phyloP scores from a whole-genome alignment of 352 stramenopile species.

The Aphanomyces cochlioides region DNA sequence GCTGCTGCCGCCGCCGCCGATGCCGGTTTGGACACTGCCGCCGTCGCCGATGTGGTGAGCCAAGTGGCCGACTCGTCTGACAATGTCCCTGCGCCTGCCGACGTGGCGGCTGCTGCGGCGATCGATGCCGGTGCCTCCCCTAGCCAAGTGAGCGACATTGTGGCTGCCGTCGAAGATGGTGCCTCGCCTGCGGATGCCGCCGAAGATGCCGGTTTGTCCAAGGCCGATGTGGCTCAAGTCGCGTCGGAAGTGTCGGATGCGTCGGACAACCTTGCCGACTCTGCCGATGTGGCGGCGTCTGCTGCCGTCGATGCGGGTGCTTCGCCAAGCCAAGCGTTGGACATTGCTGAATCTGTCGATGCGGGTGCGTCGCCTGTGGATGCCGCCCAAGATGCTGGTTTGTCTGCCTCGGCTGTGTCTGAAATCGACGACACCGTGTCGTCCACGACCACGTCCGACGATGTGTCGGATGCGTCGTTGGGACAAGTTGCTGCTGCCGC shows the following conservation, averaged over 20 bases:
- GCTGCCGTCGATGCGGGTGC: no score
- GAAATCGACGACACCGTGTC: no score
- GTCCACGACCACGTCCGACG: no score
- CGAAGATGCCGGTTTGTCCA: not conserved
- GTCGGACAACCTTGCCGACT: no score
- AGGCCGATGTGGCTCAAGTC: not conserved
- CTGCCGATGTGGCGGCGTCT: no score
- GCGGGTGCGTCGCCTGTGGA: no score
- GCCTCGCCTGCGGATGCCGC: constrained; percentile 10
- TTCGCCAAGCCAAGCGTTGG: no score
- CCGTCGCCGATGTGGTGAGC: not conserved
- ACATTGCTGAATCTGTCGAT: no score
- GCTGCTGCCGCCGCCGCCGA: not conserved
- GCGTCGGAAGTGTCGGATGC: not conserved
- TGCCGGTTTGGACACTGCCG: not conserved
- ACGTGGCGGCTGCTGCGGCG: not conserved
- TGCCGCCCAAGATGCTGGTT: no score
- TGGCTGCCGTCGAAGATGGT: not conserved
- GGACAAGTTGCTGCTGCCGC: no score
- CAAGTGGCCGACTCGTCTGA: not conserved
- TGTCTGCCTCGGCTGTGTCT: no score
- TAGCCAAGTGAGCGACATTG: not conserved
- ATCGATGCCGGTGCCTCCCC: constrained; percentile 5
- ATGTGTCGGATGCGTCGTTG: no score
- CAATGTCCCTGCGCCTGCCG: not conserved